Evolutionary conservation across 2,329 filamentous ascomycete species (phyloP).

Genomic region (Exophiala sp.): DNA sequence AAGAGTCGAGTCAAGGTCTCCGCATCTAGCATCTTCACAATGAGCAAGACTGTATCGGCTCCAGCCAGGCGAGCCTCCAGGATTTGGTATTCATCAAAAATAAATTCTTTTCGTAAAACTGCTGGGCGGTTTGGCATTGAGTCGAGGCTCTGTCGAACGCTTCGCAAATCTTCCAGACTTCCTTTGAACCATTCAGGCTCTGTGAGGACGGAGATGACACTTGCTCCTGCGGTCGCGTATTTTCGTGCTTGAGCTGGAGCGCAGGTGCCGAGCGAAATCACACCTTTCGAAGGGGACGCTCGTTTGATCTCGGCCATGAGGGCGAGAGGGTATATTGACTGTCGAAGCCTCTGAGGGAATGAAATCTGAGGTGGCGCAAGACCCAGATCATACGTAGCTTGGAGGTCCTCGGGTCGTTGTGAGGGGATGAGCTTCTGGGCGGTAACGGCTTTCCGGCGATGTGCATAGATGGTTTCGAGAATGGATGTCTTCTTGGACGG

Average conservation of each 20-base stretch:
- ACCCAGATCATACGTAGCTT: conserved; percentile 78
- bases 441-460: conserved; percentile 67
- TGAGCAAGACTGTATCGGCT: conserved; percentile 88
- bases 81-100: conserved; percentile 98
- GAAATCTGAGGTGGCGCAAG: conserved; percentile 77
- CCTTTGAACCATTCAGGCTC: conserved; percentile 99
- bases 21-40: conserved; percentile 93
- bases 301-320: conserved; percentile 97
- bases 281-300: conserved; percentile 90
- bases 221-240: conserved; percentile 90
- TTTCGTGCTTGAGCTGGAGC: conserved; percentile 84
- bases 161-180: conserved; percentile 84
- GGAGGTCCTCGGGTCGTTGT: conserved; percentile 72
- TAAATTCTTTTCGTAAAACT: conserved; percentile 88
- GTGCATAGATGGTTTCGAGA: conserved; percentile 81
- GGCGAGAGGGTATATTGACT: conserved; percentile 81
- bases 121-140: conserved; percentile 89
- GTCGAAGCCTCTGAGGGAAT: conserved; percentile 70
- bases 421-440: conserved; percentile 81
- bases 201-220: conserved; percentile 95
- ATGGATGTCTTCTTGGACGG: conserved; percentile 69
- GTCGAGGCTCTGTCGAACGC: conserved; percentile 80
- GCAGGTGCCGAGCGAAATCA: conserved; percentile 80
- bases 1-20: conserved; percentile 71
- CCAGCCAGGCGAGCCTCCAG: conserved; percentile 87